Percentiles rank a stretch among this genome's conserved stretches.
Conservation (phyloP, 371 early-diverging fungal species). For the Rhizopus stolonifer region DNA sequence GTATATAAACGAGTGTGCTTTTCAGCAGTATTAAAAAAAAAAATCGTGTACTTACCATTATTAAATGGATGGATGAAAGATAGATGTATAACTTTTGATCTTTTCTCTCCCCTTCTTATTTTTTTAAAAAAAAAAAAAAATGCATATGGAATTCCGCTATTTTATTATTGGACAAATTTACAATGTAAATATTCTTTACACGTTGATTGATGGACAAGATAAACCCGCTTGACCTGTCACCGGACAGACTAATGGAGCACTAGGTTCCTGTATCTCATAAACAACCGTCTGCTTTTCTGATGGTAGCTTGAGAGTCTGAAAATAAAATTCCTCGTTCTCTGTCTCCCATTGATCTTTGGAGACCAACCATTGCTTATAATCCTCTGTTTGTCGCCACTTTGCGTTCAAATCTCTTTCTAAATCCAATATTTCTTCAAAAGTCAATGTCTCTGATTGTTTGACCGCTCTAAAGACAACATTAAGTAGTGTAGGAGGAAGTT, state of each 20-base stretch:
- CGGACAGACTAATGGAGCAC: slow-evolving; percentile 22
- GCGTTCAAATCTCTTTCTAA: slow-evolving; percentile 33
- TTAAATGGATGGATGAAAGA: too few species aligned
- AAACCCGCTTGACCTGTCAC: slow-evolving; percentile 23
- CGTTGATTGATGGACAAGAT: slow-evolving; percentile 17
- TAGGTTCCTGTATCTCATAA: slow-evolving; percentile 22
- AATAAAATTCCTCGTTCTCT: slow-evolving; percentile 18
- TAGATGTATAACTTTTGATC: too few species aligned
- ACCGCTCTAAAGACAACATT: slow-evolving; percentile 33
- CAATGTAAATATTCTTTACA: too few species aligned
- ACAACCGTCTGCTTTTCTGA: slow-evolving; percentile 5
- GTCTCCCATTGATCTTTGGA: slow-evolving; percentile 1
- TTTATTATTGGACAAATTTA: too few species aligned
- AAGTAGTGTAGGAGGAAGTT: slow-evolving; percentile 31
- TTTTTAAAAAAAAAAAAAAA: too few species aligned
- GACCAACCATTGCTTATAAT: slow-evolving; percentile 33
- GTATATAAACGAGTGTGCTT: too few species aligned
- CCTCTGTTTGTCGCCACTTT: slow-evolving; percentile 39
- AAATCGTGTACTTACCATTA: too few species aligned
- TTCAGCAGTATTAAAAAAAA: too few species aligned
- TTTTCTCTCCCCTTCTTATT: too few species aligned
- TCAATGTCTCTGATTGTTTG: slow-evolving; percentile 1
- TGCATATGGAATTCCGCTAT: too few species aligned
- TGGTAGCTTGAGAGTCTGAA: background rate
- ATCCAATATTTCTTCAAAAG: slow-evolving; percentile 17